A percentile compares a stretch with the other conserved stretches of the same genome.
phyloP scores from a whole-genome alignment of 208 protist genomes.

The Crithidia mellificae region DNA sequence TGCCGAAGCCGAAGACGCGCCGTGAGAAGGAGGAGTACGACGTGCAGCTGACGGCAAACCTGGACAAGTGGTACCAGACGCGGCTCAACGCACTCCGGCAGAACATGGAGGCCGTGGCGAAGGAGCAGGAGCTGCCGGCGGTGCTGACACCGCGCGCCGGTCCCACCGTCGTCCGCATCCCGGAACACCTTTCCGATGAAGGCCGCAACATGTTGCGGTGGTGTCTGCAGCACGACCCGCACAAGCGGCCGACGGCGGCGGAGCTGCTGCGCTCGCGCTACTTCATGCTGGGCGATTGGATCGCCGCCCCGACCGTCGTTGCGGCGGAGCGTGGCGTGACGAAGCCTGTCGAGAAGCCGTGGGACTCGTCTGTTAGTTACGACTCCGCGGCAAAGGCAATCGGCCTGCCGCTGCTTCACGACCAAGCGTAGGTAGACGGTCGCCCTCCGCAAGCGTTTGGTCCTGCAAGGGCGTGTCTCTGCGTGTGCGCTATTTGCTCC shows the following conservation, averaged over 20 bases:
- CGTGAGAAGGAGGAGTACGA: constrained; percentile 45
- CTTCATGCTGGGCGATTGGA: constrained; percentile 78
- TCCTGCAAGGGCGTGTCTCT: too few species aligned
- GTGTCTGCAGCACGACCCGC: constrained; percentile 57
- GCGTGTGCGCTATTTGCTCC: too few species aligned
- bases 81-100: constrained; percentile 22
- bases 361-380: constrained; percentile 43
- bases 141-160: constrained; percentile 22
- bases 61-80: constrained; percentile 49
- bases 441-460: too few species aligned
- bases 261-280: constrained; percentile 69
- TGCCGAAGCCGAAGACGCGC: constrained; percentile 35
- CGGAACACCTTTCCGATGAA: constrained; percentile 63
- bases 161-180: constrained; percentile 41
- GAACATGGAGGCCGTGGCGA: constrained; percentile 24
- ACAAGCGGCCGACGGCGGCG: constrained; percentile 59
- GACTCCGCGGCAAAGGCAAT: constrained; percentile 42
- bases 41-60: constrained; percentile 31
- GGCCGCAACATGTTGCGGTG: constrained; percentile 61
- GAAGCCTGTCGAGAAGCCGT: constrained; percentile 50
- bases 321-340: constrained; percentile 7
- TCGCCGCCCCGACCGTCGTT: constrained; percentile 27
- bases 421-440: not conserved
- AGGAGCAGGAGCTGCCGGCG: constrained; percentile 38
- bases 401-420: constrained; percentile 27